Percentiles rank a stretch among this genome's conserved stretches.
These are phyloP conservation scores for Beta corolliflora DNA, from an alignment of 179 eudicot genomes.

Conservation along the genomic window DNA sequence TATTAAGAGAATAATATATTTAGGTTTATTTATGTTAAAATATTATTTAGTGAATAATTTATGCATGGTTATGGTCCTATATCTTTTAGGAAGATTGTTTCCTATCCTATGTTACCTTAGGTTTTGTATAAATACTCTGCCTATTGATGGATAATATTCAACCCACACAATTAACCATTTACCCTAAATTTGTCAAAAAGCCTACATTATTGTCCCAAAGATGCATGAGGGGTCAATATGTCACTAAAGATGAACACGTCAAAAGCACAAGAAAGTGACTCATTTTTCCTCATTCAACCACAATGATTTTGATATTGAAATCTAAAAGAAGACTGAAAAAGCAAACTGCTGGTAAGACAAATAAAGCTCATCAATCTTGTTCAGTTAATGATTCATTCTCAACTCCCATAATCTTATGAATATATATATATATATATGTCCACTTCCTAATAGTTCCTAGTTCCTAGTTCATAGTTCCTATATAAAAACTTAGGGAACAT, in stretches of 20 bases:
- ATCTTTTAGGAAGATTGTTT: no score
- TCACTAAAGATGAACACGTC: constrained; percentile 24
- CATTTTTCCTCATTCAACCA: background rate
- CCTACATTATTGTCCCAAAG: background rate
- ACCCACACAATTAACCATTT: no score
- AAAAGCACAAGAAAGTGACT: constrained; percentile 25
- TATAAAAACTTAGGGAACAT: constrained; percentile 19
- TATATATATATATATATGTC: no score
- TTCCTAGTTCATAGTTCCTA: background rate
- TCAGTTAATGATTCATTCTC: constrained; percentile 21
- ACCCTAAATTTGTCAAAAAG: background rate
- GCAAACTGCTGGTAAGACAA: background rate
- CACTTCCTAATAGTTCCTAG: no score
- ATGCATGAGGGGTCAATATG: constrained; percentile 4
- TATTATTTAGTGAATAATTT: no score
- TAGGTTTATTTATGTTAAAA: no score
- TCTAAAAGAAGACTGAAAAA: background rate
- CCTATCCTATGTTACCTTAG: no score
- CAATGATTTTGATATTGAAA: constrained; percentile 17
- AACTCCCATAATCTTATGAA: background rate
- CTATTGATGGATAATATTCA: no score
- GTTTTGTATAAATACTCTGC: no score
- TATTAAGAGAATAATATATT: no score
- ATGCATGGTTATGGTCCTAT: no score
- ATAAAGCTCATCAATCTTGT: constrained; percentile 6